A percentile compares a stretch with the other conserved stretches of the same genome.
Evolutionary conservation across 495 filamentous ascomycete species (phyloP).

Genomic region (Parachaetomium inaequale): DNA sequence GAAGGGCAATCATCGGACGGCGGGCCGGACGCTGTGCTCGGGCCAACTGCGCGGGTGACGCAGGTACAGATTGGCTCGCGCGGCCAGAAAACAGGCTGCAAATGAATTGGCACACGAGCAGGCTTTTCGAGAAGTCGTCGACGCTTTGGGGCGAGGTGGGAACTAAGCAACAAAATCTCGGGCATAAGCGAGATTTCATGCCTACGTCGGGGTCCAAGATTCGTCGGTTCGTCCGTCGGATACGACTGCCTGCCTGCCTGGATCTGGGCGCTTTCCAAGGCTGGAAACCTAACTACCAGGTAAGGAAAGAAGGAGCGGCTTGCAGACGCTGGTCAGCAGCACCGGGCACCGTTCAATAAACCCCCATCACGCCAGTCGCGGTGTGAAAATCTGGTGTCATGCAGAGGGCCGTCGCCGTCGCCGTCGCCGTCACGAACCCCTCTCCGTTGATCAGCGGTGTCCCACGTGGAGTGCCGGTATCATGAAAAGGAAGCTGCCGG

Average conservation of each 20-base stretch:
- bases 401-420: background rate
- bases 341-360: no score
- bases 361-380: no score
- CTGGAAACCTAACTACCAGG: no score
- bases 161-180: background rate
- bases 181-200: background rate
- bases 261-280: no score
- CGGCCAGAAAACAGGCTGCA: background rate
- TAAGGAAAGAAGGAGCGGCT: background rate
- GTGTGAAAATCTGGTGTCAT: no score
- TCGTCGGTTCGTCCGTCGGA: background rate
- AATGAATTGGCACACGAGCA: constrained; percentile 8
- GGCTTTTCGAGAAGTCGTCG: background rate
- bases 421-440: background rate
- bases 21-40: background rate
- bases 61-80: constrained; percentile 21
- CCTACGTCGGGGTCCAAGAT: background rate
- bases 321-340: no score
- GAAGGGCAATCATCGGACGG: constrained; percentile 12
- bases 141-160: background rate
- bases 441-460: constrained; percentile 1
- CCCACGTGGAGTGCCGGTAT: constrained; percentile 11
- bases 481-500: constrained; percentile 23
- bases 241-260: background rate
- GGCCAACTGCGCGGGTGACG: constrained; percentile 11